Conservation (phyloP, 192 early-diverging fungal species). For the Funneliformis mosseae region DNA sequence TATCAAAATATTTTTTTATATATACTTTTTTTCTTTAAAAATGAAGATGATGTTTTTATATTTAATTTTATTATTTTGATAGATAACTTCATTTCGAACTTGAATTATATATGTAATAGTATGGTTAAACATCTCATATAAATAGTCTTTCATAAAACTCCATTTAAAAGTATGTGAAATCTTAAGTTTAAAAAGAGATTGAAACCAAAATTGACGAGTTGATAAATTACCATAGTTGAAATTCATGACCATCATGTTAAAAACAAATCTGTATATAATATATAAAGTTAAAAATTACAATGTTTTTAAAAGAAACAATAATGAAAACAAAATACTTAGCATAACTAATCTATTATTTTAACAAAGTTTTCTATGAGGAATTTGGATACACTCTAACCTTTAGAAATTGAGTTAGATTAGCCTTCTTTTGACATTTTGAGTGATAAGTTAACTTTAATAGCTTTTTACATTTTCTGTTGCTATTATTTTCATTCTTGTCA, state of each 20-base stretch:
- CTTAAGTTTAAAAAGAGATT: background rate
- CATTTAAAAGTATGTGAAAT: conserved; percentile 2
- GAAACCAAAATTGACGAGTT: background rate
- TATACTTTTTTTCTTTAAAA: no score
- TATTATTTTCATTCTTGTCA: background rate
- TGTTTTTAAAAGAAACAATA: background rate
- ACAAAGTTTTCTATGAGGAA: conserved; percentile 3
- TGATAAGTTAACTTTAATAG: background rate
- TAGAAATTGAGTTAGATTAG: background rate
- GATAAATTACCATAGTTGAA: conserved; percentile 1
- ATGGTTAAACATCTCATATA: background rate
- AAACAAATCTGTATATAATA: background rate
- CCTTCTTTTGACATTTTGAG: conserved; percentile 5
- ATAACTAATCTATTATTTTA: conserved; percentile 6
- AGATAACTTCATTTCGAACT: background rate
- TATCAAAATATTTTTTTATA: no score
- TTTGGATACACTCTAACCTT: conserved; percentile 10
- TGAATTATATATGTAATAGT: background rate
- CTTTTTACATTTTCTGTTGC: background rate
- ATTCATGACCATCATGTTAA: background rate
- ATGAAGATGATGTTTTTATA: background rate
- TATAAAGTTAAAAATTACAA: background rate
- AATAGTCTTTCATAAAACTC: background rate
- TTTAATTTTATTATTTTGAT: background rate
- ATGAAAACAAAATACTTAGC: conserved; percentile 3